phyloP scores from a whole-genome alignment of 2,329 filamentous ascomycete genomes.

The Xylariaceae sp. region DNA sequence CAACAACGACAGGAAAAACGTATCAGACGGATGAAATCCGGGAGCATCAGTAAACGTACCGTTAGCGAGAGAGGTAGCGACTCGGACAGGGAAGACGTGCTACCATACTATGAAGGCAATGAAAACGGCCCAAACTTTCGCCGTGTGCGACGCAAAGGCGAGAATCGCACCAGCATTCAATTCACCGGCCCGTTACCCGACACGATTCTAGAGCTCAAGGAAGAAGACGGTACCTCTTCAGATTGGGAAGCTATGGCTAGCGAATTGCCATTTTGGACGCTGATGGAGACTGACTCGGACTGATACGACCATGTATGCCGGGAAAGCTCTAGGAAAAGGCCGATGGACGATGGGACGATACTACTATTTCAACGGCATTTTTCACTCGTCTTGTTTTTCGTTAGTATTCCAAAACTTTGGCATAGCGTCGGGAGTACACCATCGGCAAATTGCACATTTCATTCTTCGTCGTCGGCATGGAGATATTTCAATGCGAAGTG shows the following conservation, averaged over 20 bases:
- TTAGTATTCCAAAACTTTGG: slow-evolving; percentile 1
- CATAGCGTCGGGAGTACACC: slow-evolving; percentile 5
- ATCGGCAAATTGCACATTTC: neutral
- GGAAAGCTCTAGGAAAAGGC: too few species aligned
- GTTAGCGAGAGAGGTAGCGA: slow-evolving; percentile 31
- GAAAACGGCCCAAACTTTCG: slow-evolving; percentile 17
- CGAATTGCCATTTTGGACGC: slow-evolving; percentile 29
- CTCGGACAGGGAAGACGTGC: slow-evolving; percentile 28
- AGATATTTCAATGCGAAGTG: slow-evolving; percentile 1
- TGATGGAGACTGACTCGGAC: slow-evolving; percentile 24
- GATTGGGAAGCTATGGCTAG: slow-evolving; percentile 24
- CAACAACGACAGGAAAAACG: slow-evolving; percentile 20
- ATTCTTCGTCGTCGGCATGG: too few species aligned
- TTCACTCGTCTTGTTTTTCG: neutral
- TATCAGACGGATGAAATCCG: slow-evolving; percentile 27
- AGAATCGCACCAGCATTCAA: slow-evolving; percentile 28
- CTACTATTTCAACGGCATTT: too few species aligned
- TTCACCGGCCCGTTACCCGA: slow-evolving; percentile 23
- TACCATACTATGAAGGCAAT: slow-evolving; percentile 23
- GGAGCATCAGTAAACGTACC: slow-evolving; percentile 32
- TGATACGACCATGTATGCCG: too few species aligned
- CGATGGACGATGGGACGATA: too few species aligned
- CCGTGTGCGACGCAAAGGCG: slow-evolving; percentile 27
- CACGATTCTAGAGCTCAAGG: slow-evolving; percentile 29
- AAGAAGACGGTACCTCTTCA: slow-evolving; percentile 24